A percentile compares a stretch with the other conserved stretches of the same genome.
Conservation (phyloP, 352 stramenopile species). For the Pythium myriotylum region DNA sequence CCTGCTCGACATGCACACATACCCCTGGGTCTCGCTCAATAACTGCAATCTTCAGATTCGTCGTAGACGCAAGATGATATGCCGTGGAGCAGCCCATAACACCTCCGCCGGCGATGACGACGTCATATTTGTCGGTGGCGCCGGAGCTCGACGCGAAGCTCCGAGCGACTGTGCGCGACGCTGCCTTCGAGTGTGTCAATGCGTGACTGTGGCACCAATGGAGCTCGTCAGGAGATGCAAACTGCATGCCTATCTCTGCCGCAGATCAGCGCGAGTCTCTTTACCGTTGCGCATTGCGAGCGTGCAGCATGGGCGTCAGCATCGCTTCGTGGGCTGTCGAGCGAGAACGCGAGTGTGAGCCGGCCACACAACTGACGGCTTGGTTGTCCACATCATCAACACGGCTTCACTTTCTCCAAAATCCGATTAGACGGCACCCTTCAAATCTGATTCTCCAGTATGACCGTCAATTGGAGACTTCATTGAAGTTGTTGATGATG, state of each 20-base stretch:
- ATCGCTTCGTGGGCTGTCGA: background rate
- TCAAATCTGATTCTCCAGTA: background rate
- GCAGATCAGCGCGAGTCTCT: background rate
- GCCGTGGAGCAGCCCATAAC: constrained; percentile 88
- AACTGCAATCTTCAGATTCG: constrained; percentile 72
- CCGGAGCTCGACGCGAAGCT: constrained; percentile 6
- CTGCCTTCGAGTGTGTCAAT: background rate
- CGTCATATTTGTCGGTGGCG: constrained; percentile 51
- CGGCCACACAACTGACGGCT: constrained; percentile 8
- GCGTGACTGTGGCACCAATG: background rate
- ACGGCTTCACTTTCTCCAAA: constrained; percentile 13
- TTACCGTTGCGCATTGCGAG: constrained; percentile 13
- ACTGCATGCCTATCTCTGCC: background rate
- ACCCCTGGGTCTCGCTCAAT: constrained; percentile 75
- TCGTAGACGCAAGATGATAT: constrained; percentile 78
- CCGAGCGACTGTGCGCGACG: background rate
- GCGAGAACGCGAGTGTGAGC: background rate
- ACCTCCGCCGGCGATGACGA: constrained; percentile 75
- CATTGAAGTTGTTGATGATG: too few species aligned
- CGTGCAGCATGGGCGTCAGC: constrained; percentile 1
- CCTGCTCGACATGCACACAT: constrained; percentile 15
- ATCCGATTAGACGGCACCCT: constrained; percentile 25
- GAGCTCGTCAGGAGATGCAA: background rate
- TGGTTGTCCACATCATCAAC: background rate
- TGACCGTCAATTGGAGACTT: constrained; percentile 7